Conservation (phyloP, 805 yeast genomes). For the Metschnikowia cerradonensis region DNA sequence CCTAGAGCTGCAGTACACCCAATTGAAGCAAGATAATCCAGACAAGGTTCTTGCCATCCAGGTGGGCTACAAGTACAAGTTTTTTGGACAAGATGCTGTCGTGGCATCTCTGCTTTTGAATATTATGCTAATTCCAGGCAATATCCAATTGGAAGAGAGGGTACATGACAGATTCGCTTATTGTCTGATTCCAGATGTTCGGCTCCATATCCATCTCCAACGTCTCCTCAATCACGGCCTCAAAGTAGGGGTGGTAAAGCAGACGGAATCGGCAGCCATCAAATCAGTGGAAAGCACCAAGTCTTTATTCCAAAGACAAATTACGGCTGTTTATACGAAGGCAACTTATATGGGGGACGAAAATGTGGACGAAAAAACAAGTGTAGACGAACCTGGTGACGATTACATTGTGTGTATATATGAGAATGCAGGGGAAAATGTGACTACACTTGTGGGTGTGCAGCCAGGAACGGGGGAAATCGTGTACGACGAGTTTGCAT, state of each 20-base stretch:
- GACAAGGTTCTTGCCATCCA: slow-evolving; percentile 79
- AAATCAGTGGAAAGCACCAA: slow-evolving; percentile 52
- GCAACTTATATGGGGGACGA: slow-evolving; percentile 79
- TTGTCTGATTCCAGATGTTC: slow-evolving; percentile 76
- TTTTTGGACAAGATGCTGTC: slow-evolving; percentile 81
- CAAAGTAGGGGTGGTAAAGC: slow-evolving; percentile 85
- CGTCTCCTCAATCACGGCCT: slow-evolving; percentile 66
- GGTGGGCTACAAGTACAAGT: slow-evolving; percentile 88
- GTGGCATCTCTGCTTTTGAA: slow-evolving; percentile 62
- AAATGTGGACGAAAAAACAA: background rate
- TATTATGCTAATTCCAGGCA: slow-evolving; percentile 72
- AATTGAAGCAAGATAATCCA: slow-evolving; percentile 52
- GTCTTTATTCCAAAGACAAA: slow-evolving; percentile 58
- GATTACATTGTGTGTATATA: slow-evolving; percentile 46
- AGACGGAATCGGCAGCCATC: slow-evolving; percentile 74
- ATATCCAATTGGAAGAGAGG: slow-evolving; percentile 49
- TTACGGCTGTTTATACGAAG: slow-evolving; percentile 70
- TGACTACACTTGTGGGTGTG: slow-evolving; percentile 51
- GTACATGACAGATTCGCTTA: slow-evolving; percentile 62
- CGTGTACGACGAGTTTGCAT: slow-evolving; percentile 65
- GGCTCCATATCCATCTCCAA: slow-evolving; percentile 73
- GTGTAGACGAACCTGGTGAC: slow-evolving; percentile 10
- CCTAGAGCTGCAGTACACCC: slow-evolving; percentile 70
- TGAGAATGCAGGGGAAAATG: slow-evolving; percentile 15
- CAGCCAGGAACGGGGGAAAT: slow-evolving; percentile 76